phyloP scores from a whole-genome alignment of 768 basidiomycete species.

The Boletus rufocinnamomeus region DNA sequence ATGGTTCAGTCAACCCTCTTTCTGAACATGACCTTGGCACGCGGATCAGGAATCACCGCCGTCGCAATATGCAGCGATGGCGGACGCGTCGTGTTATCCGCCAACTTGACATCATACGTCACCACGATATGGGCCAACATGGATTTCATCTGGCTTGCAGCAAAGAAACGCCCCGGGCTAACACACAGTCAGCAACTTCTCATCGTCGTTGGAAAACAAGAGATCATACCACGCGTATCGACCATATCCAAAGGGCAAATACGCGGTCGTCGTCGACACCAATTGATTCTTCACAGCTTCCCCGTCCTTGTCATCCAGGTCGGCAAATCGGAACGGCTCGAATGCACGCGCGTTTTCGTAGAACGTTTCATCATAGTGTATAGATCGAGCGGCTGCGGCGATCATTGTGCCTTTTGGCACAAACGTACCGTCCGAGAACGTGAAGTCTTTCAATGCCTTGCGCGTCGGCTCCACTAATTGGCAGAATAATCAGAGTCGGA shows the following conservation, averaged over 20 bases:
- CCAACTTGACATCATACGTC: constrained; percentile 12
- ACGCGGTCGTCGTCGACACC: constrained; percentile 35
- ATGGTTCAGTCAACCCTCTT: neutral
- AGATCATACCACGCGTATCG: neutral
- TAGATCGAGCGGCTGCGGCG: constrained; percentile 16
- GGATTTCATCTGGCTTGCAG: constrained; percentile 9
- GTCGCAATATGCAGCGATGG: neutral
- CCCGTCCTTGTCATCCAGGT: constrained; percentile 30
- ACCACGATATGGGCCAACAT: constrained; percentile 17
- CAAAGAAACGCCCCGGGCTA: constrained; percentile 23
- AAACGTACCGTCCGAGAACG: constrained; percentile 41
- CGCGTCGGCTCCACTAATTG: constrained; percentile 33
- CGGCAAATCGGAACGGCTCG: constrained; percentile 17
- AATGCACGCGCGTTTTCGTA: neutral
- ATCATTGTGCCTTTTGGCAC: constrained; percentile 37
- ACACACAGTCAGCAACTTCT: neutral
- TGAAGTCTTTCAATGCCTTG: constrained; percentile 34
- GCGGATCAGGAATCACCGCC: neutral
- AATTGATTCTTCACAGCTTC: constrained; percentile 38
- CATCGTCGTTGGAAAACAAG: no score
- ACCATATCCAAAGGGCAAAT: constrained; percentile 34
- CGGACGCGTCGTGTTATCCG: neutral
- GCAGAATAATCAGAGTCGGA: neutral
- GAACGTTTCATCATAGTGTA: constrained; percentile 20
- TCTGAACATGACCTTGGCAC: neutral